Evolutionary conservation across 805 yeast genomes (phyloP).

Genomic region (Kodamaea lidongshanica): DNA sequence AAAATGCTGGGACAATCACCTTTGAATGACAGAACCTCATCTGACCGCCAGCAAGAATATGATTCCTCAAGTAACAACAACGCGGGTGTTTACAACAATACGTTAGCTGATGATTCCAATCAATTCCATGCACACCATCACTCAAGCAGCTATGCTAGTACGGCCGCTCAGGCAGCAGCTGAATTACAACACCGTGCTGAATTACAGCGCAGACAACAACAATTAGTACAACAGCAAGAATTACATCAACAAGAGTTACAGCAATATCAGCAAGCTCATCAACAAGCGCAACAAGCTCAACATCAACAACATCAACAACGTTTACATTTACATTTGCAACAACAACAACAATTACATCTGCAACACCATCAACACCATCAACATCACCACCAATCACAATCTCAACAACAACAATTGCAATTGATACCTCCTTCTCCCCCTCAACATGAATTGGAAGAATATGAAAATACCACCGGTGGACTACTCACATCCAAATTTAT

Average conservation of each 20-base stretch:
- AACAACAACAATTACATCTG: constrained; percentile 6
- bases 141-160: constrained; percentile 10
- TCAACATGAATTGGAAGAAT: constrained; percentile 6
- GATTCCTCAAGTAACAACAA: background rate
- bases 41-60: constrained; percentile 6
- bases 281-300: constrained; percentile 13
- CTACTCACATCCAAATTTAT: constrained; percentile 12
- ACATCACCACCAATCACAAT: constrained; percentile 8
- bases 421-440: constrained; percentile 12
- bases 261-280: constrained; percentile 11
- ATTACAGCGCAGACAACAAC: constrained; percentile 15
- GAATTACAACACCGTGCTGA: constrained; percentile 19
- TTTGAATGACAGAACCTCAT: constrained; percentile 23
- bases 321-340: constrained; percentile 9
- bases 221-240: constrained; percentile 14
- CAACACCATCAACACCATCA: constrained; percentile 8
- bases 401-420: constrained; percentile 15
- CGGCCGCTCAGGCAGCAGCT: constrained; percentile 11
- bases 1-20: constrained; percentile 27
- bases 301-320: constrained; percentile 14
- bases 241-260: constrained; percentile 13
- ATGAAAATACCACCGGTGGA: constrained; percentile 11
- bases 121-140: constrained; percentile 12
- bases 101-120: constrained; percentile 8
- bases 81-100: constrained; percentile 1